phyloP scores from a whole-genome alignment of 2,329 filamentous ascomycete species.

The Arthrobotrys conoides region DNA sequence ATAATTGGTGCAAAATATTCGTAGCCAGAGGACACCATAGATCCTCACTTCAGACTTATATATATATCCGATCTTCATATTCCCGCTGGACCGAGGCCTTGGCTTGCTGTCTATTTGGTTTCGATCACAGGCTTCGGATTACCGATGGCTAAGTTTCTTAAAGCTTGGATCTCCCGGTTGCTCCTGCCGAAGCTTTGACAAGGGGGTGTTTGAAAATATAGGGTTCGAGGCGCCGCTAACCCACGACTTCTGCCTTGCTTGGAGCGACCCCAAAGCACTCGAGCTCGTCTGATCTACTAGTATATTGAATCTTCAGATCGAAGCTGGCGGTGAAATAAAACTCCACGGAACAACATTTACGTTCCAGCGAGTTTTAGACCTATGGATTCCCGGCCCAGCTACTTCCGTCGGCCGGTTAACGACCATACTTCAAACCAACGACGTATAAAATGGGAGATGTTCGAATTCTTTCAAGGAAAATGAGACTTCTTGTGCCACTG shows the following conservation, averaged over 20 bases:
- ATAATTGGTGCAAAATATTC: constrained; percentile 23
- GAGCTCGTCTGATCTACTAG: neutral
- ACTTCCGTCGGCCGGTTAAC: neutral
- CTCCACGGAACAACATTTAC: constrained; percentile 2
- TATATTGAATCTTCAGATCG: neutral
- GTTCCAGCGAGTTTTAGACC: neutral
- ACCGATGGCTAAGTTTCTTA: neutral
- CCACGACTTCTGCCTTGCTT: neutral
- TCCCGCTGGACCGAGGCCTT: constrained; percentile 10
- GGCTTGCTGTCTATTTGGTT: neutral
- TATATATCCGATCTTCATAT: neutral
- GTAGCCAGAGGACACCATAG: neutral
- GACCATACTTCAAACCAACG: neutral
- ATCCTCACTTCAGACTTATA: neutral
- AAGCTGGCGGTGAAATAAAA: constrained; percentile 30
- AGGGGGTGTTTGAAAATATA: constrained; percentile 12
- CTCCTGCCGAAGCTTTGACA: neutral
- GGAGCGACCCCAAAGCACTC: neutral
- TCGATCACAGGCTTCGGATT: neutral
- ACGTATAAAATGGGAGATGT: neutral
- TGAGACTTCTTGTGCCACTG: neutral
- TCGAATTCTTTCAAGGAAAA: neutral
- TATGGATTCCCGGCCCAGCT: neutral
- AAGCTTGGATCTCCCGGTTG: neutral
- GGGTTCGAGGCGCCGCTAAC: neutral